A percentile compares a stretch with the other conserved stretches of the same genome.
These are phyloP conservation scores for Noccaea bulbosa DNA, from an alignment of 345 rosid genomes.

Conservation along the genomic window DNA sequence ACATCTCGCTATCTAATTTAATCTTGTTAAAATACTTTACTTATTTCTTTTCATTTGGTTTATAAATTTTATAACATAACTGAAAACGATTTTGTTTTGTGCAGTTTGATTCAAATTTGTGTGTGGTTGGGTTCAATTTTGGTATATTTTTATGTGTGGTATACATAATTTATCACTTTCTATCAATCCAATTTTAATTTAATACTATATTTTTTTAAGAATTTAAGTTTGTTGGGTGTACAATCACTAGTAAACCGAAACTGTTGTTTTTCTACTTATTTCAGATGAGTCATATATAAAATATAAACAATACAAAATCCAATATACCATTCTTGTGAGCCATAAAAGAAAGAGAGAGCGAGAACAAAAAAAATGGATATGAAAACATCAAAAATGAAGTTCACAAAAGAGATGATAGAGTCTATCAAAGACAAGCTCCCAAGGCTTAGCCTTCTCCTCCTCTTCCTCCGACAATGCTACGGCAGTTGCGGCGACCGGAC, in stretches of 20 bases:
- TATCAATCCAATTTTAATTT: background rate
- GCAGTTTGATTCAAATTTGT: background rate
- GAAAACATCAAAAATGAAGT: slow-evolving; percentile 46
- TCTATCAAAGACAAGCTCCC: slow-evolving; percentile 49
- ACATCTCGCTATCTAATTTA: too few species aligned
- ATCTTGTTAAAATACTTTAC: background rate
- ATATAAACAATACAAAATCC: slow-evolving; percentile 17
- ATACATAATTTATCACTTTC: too few species aligned
- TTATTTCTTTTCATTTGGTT: background rate
- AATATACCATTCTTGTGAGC: slow-evolving; percentile 27
- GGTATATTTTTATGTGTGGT: too few species aligned
- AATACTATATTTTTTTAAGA: background rate
- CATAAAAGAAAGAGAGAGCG: slow-evolving; percentile 24
- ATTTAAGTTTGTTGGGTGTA: background rate
- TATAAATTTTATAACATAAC: background rate
- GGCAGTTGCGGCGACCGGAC: slow-evolving; percentile 74
- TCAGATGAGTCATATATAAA: background rate
- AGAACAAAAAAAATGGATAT: slow-evolving; percentile 15
- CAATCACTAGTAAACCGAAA: slow-evolving; percentile 9
- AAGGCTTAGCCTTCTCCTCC: slow-evolving; percentile 48
- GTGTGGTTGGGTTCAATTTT: background rate
- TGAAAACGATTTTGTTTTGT: background rate
- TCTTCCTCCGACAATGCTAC: slow-evolving; percentile 52
- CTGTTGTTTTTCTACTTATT: background rate
- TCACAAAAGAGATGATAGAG: slow-evolving; percentile 47